A percentile compares a stretch with the other conserved stretches of the same genome.
These are phyloP conservation scores for Sambucus nigra DNA, from an alignment of 129 eudicot species.

Conservation along the genomic window DNA sequence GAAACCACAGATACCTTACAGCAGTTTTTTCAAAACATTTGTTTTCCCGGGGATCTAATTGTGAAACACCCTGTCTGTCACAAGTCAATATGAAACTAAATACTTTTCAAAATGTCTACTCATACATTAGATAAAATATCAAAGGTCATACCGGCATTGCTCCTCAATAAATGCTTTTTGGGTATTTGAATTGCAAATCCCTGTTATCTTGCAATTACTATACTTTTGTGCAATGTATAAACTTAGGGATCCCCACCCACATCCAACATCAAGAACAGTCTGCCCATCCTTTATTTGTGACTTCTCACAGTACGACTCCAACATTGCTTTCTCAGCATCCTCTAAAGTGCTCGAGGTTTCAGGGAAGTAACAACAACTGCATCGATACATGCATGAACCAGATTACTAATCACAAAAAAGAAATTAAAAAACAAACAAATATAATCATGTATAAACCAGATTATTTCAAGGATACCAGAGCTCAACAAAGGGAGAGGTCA, in stretches of 20 bases:
- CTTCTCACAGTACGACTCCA: constrained; percentile 75
- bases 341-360: constrained; percentile 68
- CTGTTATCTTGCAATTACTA: constrained; percentile 67
- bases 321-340: constrained; percentile 94
- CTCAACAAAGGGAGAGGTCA: too few relatives aligned
- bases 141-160: constrained; percentile 53
- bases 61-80: too few relatives aligned
- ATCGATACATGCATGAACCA: constrained; percentile 8
- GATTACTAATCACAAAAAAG: constrained; percentile 1
- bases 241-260: constrained; percentile 96
- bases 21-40: too few relatives aligned
- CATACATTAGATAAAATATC: neutral
- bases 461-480: too few relatives aligned
- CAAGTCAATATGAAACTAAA: too few relatives aligned
- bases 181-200: constrained; percentile 91
- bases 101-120: too few relatives aligned
- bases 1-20: too few relatives aligned
- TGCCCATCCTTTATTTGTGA: constrained; percentile 83
- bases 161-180: constrained; percentile 80
- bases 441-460: too few relatives aligned
- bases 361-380: constrained; percentile 84
- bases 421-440: neutral
- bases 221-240: constrained; percentile 72
- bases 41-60: too few relatives aligned
- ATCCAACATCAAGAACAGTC: constrained; percentile 93